Percentiles rank a stretch among this genome's conserved stretches.
phyloP scores from a whole-genome alignment of 768 basidiomycete species.

The Inosperma sp. region DNA sequence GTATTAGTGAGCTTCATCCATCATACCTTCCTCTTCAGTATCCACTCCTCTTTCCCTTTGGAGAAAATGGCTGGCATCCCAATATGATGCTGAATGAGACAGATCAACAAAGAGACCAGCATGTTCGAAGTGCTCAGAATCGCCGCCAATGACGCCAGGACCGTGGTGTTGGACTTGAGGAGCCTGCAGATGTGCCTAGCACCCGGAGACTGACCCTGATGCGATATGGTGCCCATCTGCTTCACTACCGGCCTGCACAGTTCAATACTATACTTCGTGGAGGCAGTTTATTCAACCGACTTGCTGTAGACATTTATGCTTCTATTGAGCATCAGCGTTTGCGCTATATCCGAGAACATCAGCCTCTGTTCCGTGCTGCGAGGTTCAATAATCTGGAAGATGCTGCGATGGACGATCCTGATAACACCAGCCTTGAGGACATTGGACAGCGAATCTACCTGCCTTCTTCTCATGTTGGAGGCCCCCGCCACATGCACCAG shows the following conservation, averaged over 20 bases:
- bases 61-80: conserved; percentile 17
- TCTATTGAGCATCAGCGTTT: conserved; percentile 35
- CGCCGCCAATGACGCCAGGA: conserved; percentile 23
- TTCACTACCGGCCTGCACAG: conserved; percentile 26
- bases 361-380: conserved; percentile 30
- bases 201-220: conserved; percentile 26
- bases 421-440: conserved; percentile 22
- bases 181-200: not conserved
- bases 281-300: conserved; percentile 36
- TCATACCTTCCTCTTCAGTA: conserved; percentile 18
- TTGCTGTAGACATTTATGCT: conserved; percentile 35
- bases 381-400: conserved; percentile 28
- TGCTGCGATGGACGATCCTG: conserved; percentile 17
- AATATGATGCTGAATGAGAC: conserved; percentile 17
- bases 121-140: too few relatives aligned
- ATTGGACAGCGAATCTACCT: conserved; percentile 35
- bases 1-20: conserved; percentile 18
- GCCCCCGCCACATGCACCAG: conserved; percentile 40
- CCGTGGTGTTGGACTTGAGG: not conserved
- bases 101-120: conserved; percentile 16
- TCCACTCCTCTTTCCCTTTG: conserved; percentile 17
- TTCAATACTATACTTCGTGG: conserved; percentile 29
- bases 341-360: conserved; percentile 29
- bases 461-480: conserved; percentile 38
- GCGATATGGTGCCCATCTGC: conserved; percentile 28